A percentile compares a stretch with the other conserved stretches of the same genome.
phyloP scores from a whole-genome alignment of 441 rosid species.

The Adansonia grandidieri region DNA sequence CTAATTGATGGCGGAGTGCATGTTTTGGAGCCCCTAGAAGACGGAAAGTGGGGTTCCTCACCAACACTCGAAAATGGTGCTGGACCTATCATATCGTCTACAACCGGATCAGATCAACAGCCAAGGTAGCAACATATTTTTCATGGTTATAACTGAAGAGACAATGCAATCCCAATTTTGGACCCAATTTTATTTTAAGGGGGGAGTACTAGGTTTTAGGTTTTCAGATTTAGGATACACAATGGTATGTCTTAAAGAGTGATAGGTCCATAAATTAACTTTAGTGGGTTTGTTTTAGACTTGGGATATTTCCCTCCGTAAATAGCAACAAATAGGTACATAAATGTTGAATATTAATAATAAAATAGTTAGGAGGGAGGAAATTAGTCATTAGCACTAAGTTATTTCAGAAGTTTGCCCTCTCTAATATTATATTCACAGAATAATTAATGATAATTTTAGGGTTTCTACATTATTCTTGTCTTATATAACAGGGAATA shows the following conservation, averaged over 20 bases:
- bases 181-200: neutral
- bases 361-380: conserved; percentile 35
- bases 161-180: neutral
- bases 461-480: neutral
- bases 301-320: conserved; percentile 21
- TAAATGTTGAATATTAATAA: conserved; percentile 23
- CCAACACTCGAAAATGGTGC: conserved; percentile 47
- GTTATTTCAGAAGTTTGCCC: neutral
- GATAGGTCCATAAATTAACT: neutral
- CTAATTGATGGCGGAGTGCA: conserved; percentile 40
- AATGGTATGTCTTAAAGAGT: neutral
- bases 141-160: neutral
- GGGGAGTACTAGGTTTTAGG: neutral
- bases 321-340: conserved; percentile 21
- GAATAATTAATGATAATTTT: neutral
- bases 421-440: neutral
- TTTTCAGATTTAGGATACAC: conserved; percentile 11
- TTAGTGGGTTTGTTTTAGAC: neutral
- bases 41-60: conserved; percentile 37
- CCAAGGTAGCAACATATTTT: conserved; percentile 31
- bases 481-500: neutral
- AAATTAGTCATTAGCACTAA: neutral
- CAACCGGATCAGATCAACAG: conserved; percentile 46
- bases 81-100: conserved; percentile 13
- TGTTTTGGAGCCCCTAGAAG: conserved; percentile 41